Conservation (phyloP, 768 basidiomycete genomes). For the Tulasnella sp. region DNA sequence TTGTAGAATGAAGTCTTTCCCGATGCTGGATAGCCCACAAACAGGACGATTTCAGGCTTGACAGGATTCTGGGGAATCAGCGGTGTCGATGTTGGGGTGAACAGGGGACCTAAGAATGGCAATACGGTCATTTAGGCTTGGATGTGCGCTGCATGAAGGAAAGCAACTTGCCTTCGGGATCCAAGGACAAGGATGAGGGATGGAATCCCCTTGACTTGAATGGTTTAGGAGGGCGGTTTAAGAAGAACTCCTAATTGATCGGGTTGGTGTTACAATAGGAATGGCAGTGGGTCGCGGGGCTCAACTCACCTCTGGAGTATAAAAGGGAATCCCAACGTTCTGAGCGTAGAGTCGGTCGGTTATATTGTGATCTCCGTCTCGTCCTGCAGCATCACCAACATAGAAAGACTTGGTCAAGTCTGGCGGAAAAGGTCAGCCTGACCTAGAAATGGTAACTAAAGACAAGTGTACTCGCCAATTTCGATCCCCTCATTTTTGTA, state of each 20-base stretch:
- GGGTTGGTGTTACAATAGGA: not conserved
- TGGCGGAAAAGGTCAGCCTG: constrained; percentile 41
- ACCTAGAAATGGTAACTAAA: not conserved
- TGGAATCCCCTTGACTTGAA: constrained; percentile 70
- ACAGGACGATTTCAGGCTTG: constrained; percentile 56
- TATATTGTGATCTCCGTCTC: constrained; percentile 72
- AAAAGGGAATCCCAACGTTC: constrained; percentile 72
- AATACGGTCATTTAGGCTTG: constrained; percentile 53
- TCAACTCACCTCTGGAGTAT: constrained; percentile 77
- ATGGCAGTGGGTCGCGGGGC: constrained; percentile 3
- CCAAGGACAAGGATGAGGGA: constrained; percentile 52
- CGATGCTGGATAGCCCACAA: constrained; percentile 63
- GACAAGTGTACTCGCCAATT: constrained; percentile 56
- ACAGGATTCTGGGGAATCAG: constrained; percentile 42
- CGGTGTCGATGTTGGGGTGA: constrained; percentile 52
- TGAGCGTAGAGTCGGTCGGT: constrained; percentile 86
- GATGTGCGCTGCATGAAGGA: constrained; percentile 17
- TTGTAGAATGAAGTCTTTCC: no score
- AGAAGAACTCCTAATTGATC: constrained; percentile 74
- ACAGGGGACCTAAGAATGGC: constrained; percentile 43
- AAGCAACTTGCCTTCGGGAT: constrained; percentile 39
- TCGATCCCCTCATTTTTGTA: constrained; percentile 59
- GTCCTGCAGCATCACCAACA: constrained; percentile 89
- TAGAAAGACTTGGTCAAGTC: constrained; percentile 72
- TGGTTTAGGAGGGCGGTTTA: constrained; percentile 52